Conservation (phyloP, 305 asterid genomes). For the Rubia peregrina region DNA sequence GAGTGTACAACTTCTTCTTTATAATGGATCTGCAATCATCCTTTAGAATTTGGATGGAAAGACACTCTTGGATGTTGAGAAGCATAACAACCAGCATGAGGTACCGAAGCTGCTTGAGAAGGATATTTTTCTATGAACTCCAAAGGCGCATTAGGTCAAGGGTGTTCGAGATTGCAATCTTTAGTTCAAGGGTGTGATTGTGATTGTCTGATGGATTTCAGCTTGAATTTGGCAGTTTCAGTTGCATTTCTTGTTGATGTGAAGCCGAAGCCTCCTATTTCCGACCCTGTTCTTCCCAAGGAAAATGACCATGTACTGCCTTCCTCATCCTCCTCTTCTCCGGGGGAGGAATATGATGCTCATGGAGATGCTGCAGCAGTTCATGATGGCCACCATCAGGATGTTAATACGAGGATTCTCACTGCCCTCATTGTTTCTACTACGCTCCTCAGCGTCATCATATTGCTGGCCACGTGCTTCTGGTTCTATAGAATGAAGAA, state of each 20-base stretch:
- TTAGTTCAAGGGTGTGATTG: conserved; percentile 21
- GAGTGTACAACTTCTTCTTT: conserved; percentile 79
- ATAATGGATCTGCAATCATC: conserved; percentile 95
- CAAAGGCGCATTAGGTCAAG: neutral
- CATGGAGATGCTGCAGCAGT: conserved; percentile 51
- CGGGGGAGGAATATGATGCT: conserved; percentile 41
- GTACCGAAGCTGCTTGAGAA: conserved; percentile 88
- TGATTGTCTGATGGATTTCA: conserved; percentile 30
- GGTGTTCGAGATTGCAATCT: conserved; percentile 19
- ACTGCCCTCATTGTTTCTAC: conserved; percentile 69
- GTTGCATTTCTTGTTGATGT: conserved; percentile 56
- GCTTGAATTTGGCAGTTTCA: conserved; percentile 37
- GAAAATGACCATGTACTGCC: conserved; percentile 65
- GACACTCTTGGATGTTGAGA: conserved; percentile 97
- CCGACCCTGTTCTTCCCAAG: conserved; percentile 70
- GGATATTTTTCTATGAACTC: conserved; percentile 70
- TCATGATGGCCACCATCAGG: conserved; percentile 57
- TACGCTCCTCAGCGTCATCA: conserved; percentile 54
- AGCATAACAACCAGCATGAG: conserved; percentile 78
- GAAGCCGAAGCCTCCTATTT: conserved; percentile 51
- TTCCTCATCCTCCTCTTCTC: conserved; percentile 43
- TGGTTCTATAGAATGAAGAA: conserved; percentile 43
- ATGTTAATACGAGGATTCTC: conserved; percentile 62
- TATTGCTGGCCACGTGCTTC: conserved; percentile 14
- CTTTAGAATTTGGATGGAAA: conserved; percentile 96